Percentiles rank a stretch among this genome's conserved stretches.
Conservation (phyloP, 2,329 filamentous ascomycete genomes). For the Cercospora sp. region DNA sequence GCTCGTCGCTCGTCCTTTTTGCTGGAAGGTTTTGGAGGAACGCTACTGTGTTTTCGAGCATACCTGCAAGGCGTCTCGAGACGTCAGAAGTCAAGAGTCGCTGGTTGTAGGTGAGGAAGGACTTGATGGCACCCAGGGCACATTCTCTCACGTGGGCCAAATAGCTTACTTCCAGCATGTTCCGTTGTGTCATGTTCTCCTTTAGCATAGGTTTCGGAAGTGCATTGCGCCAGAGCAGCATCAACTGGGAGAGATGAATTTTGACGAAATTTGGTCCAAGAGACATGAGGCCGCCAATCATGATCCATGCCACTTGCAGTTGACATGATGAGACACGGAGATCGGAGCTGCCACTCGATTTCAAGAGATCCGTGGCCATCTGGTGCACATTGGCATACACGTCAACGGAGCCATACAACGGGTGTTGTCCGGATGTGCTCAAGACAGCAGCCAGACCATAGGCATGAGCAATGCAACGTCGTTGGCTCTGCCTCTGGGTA, state of each 20-base stretch:
- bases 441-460: constrained; percentile 88
- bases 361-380: constrained; percentile 87
- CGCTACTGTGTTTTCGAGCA: constrained; percentile 91
- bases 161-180: constrained; percentile 85
- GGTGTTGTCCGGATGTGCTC: constrained; percentile 83
- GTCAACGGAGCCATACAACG: constrained; percentile 91
- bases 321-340: constrained; percentile 88
- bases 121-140: constrained; percentile 83
- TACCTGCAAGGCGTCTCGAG: constrained; percentile 84
- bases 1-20: constrained; percentile 84
- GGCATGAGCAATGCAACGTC: constrained; percentile 85
- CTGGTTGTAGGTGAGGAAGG: constrained; percentile 91
- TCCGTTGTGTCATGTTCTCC: constrained; percentile 82
- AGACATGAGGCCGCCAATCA: constrained; percentile 95
- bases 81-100: constrained; percentile 90
- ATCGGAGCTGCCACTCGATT: constrained; percentile 88
- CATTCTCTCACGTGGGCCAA: constrained; percentile 93
- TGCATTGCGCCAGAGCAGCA: constrained; percentile 96
- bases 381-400: constrained; percentile 89
- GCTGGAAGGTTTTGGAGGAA: constrained; percentile 83
- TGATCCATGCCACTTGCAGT: constrained; percentile 95
- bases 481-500: constrained; percentile 72
- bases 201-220: constrained; percentile 91
- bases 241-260: constrained; percentile 90
- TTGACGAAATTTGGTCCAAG: constrained; percentile 98